Evolutionary conservation across 1,139 yeast genomes (phyloP).

Genomic region (Candida pseudocylindracea): DNA sequence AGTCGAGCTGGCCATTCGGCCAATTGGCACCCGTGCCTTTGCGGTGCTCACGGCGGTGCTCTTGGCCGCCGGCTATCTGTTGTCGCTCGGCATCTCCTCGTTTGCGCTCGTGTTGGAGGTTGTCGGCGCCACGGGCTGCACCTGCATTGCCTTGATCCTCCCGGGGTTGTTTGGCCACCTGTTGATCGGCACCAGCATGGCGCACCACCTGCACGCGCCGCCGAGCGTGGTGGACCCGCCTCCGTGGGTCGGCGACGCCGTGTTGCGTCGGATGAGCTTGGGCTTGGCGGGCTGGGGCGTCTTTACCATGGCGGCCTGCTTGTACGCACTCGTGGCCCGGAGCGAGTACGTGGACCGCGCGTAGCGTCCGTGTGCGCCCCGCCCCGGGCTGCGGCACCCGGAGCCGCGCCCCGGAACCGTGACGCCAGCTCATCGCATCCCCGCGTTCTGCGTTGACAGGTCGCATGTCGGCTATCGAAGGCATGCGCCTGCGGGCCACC

Average conservation of each 20-base stretch:
- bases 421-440: too few relatives aligned
- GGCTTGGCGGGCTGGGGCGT: conserved; percentile 1
- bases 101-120: conserved; percentile 74
- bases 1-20: conserved; percentile 21
- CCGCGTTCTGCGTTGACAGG: too few relatives aligned
- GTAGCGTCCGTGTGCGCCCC: too few relatives aligned
- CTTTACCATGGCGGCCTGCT: neutral
- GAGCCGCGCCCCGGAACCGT: too few relatives aligned
- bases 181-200: conserved; percentile 22
- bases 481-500: too few relatives aligned
- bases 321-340: neutral
- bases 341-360: too few relatives aligned
- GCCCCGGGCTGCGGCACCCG: too few relatives aligned
- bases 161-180: conserved; percentile 82
- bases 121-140: conserved; percentile 91
- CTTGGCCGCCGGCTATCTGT: conserved; percentile 35
- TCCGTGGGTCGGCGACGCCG: neutral
- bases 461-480: too few relatives aligned
- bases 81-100: conserved; percentile 58
- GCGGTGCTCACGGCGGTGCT: conserved; percentile 40
- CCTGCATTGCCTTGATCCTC: conserved; percentile 76
- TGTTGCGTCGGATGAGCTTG: neutral
- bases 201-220: conserved; percentile 9
- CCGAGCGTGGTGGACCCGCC: conserved; percentile 2
- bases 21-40: conserved; percentile 28